Base-by-base conservation (phyloP, 768 basidiomycete genomes). In the Boletellus sp. region DNA sequence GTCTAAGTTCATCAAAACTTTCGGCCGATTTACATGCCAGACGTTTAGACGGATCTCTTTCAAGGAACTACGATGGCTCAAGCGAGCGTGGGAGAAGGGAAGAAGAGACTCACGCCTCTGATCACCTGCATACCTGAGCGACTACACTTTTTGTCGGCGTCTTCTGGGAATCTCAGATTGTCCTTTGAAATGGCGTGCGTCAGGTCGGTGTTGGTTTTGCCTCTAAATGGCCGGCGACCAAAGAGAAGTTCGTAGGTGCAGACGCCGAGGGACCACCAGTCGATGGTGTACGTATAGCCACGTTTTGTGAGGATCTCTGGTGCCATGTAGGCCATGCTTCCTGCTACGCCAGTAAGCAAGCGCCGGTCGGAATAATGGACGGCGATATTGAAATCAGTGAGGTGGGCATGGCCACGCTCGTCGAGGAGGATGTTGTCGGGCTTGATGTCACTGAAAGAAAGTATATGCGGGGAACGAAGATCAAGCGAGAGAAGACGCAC, bases 271-370 rank as follows among this genome's bases (percentile, higher is more conserved):
- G 92, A 94, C 94, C 94, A 97, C 90, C 92, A 96, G 67, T 97
- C 94, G 58, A 96, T 91, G 31, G 85, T 84, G 61, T 85, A 92
- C 3, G 91, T 92, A 70, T 99, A 99, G 15, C 95, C 95, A 53
- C 90, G 84, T 69, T 96, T 96, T 39, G 83, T 76, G 36, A 99
- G 74, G 40, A 99, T 95, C 65, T 88, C 85, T 3, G 86, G 87
- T 36, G 87, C 94, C 95, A 99, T 99, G 67, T 99, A 99, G 3
- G 95, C 95, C 94, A 98, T 95, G 45, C 92, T 95, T 9, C 95
- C 95, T 20, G 95, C 95, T 0, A 99, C 89, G 20, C 94, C 93
- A 12, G 89, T 94, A 22, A 88, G 69, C 31, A 93, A 71, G 50
- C 87, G 80, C 48, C 90, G 79, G 50, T 96, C 93, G 5, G 86